Evolutionary conservation across 2,329 filamentous ascomycete genomes (phyloP), one percentile per base, ranked within the genome.

Genomic region (Herpotrichia juniperi): DNA sequence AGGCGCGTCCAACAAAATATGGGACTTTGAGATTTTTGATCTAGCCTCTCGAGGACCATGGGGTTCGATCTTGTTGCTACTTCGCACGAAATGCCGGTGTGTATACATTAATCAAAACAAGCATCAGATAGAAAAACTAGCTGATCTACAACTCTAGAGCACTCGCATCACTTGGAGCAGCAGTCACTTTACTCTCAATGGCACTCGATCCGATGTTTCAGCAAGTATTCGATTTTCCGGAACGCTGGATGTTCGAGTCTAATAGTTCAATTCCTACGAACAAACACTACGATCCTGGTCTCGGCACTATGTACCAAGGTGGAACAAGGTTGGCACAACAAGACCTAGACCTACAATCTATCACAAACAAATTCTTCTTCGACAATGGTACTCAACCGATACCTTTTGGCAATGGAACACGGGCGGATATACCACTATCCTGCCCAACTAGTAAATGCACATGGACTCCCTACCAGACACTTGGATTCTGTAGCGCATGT

Each of bases 11-110:
- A 53, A 47, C 21, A 53, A 54, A 31, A 52, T 64, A 44, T 54
- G 54, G 50, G 62, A 66, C 39, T 64, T 64, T 46, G 63, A 67
- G 45, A 50, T 61, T 7, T 66, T 67, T 30, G 64, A 67, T 25
- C 54, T 53, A 28, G 58, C 58, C 26, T 59, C 54, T 34, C 31
- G 57, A 32, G 59, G 59, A 0, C 57, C 59, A 2, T 62, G 59
- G 59, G 59, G 59, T 4, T 50, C 56, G 17, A 14, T 58, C 2
- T 43, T 58, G 4, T 34, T 59, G 2, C 40, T 57, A n/a, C 22
- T 61, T 12, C 56, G 53, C 0, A 57, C 56, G 1, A 61, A 57
- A 28, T 50, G 46, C 26, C 7, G 7, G 26, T 28, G 12, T 28
- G 26, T 28, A 28, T 12, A 12, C 26, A 7, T 28, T 12, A 12